Evolutionary conservation across 2,329 filamentous ascomycete genomes (phyloP).

Genomic region (Trichoderma asperellum): DNA sequence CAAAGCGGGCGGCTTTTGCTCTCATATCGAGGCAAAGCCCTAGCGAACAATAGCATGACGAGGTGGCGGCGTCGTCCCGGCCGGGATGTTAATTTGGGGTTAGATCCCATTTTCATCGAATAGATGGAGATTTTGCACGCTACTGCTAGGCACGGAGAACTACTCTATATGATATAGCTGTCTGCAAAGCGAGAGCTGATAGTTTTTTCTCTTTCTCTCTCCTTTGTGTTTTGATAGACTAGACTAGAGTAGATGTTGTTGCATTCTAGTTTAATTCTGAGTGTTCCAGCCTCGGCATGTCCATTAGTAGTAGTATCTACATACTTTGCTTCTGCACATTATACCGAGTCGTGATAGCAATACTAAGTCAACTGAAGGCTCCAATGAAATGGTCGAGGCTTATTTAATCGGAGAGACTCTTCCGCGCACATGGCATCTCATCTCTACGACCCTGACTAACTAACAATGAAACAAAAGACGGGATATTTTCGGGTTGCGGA

Average conservation of each 20-base stretch:
- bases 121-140: background rate
- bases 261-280: background rate
- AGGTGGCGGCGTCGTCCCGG: conserved; percentile 17
- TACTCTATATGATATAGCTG: conserved; percentile 8
- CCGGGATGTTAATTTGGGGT: conserved; percentile 15
- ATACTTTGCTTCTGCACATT: background rate
- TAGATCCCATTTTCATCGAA: background rate
- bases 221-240: background rate
- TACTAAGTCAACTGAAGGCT: background rate
- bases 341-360: background rate
- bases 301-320: background rate
- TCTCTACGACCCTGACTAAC: background rate
- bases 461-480: background rate
- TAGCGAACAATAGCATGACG: conserved; percentile 2
- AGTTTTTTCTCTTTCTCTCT: background rate
- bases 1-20: conserved; percentile 10
- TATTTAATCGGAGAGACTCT: background rate
- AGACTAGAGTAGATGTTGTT: background rate
- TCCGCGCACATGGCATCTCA: background rate
- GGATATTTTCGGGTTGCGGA: background rate
- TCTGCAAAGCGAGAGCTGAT: background rate
- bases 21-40: conserved; percentile 8
- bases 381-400: background rate
- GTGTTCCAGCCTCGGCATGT: background rate
- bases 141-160: background rate